Conservation (phyloP, 1,139 yeast species). For the Torulaspora pretoriensis region DNA sequence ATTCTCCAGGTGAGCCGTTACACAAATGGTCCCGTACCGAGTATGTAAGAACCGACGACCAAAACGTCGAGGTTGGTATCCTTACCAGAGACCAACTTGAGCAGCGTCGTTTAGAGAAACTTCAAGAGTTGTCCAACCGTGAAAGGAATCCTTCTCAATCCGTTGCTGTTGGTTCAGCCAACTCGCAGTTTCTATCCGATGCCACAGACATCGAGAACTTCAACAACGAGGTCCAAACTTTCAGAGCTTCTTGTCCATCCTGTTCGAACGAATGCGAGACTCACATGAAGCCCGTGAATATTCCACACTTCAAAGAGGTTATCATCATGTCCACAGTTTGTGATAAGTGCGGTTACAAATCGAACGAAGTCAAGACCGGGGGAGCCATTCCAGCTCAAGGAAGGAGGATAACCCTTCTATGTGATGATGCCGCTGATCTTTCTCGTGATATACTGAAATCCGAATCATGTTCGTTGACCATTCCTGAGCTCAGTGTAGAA, state of each 20-base stretch:
- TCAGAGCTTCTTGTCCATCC: constrained; percentile 87
- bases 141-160: constrained; percentile 50
- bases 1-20: constrained; percentile 77
- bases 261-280: constrained; percentile 76
- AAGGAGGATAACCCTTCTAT: constrained; percentile 62
- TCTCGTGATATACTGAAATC: constrained; percentile 92
- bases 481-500: constrained; percentile 89
- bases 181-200: constrained; percentile 48
- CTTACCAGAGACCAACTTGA: constrained; percentile 75
- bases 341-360: constrained; percentile 89
- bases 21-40: constrained; percentile 90
- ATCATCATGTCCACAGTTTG: constrained; percentile 94
- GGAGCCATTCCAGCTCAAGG: constrained; percentile 93
- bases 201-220: constrained; percentile 80
- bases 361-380: constrained; percentile 97
- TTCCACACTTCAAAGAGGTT: constrained; percentile 97
- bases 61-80: constrained; percentile 82
- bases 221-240: constrained; percentile 85
- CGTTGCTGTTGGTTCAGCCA: constrained; percentile 18
- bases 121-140: constrained; percentile 38
- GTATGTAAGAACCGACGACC: constrained; percentile 82
- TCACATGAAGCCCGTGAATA: constrained; percentile 93
- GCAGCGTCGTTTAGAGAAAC: constrained; percentile 34
- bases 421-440: constrained; percentile 90
- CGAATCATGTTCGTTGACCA: constrained; percentile 80